These are phyloP conservation scores for Penicillium ucsense DNA, from an alignment of 495 filamentous ascomycete species.

Conservation along the genomic window DNA sequence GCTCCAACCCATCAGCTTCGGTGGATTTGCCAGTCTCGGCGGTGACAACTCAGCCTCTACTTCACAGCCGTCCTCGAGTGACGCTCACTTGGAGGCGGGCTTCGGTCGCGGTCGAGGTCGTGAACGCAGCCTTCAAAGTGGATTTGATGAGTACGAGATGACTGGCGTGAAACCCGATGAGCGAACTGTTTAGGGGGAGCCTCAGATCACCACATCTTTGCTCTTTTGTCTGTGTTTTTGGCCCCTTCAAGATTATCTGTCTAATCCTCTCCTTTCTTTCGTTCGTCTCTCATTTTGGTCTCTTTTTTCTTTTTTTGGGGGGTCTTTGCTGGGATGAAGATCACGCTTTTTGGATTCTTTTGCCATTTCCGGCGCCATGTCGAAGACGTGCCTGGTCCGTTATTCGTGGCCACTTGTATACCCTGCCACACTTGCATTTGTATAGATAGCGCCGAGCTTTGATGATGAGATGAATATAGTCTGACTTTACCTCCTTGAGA, in stretches of 20 bases:
- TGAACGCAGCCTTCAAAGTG: constrained; percentile 40
- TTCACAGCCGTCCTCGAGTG: constrained; percentile 13
- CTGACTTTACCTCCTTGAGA: no score
- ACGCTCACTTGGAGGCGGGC: constrained; percentile 18
- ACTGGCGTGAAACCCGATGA: constrained; percentile 47
- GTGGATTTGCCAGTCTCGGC: constrained; percentile 55
- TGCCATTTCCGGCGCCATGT: not conserved
- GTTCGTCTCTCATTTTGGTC: no score
- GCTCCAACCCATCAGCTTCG: constrained; percentile 80
- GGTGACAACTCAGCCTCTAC: constrained; percentile 14
- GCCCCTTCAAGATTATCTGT: no score
- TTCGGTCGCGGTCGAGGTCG: constrained; percentile 30
- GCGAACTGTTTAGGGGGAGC: constrained; percentile 21
- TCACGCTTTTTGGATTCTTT: not conserved
- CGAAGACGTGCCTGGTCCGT: constrained; percentile 1
- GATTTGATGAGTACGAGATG: constrained; percentile 66
- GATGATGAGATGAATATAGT: not conserved
- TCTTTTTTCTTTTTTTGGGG: constrained; percentile 1
- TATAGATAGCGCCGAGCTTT: constrained; percentile 31
- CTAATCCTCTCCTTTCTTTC: no score
- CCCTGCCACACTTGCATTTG: constrained; percentile 28
- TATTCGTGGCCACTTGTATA: constrained; percentile 20
- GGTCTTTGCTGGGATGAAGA: not conserved
- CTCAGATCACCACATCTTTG: not conserved
- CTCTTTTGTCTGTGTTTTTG: no score